Evolutionary conservation across 306 rosid species (phyloP).

Genomic region (Citrullus mucosospermus): DNA sequence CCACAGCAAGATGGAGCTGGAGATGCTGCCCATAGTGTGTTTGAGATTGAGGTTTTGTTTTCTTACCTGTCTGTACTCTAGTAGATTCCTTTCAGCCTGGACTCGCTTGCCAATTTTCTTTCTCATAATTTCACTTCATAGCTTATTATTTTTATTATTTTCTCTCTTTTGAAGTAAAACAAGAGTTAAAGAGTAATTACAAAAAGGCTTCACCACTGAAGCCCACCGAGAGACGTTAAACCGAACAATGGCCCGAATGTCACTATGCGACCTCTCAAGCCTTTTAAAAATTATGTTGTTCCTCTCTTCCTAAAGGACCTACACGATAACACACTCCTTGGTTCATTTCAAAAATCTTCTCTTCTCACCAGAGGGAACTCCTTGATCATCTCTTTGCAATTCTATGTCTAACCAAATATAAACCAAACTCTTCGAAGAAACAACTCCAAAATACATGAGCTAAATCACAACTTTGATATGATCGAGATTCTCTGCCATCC

Average conservation of each 20-base stretch:
- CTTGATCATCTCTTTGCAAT: neutral
- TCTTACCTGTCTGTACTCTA: neutral
- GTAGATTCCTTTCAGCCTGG: neutral
- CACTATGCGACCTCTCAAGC: too few relatives aligned
- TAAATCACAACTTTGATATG: neutral
- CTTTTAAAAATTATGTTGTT: neutral
- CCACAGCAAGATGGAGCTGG: constrained; percentile 99
- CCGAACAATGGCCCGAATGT: too few relatives aligned
- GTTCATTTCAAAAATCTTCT: neutral
- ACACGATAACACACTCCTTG: neutral
- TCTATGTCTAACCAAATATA: neutral
- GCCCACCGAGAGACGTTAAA: too few relatives aligned
- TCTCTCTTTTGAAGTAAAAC: neutral
- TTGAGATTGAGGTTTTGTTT: constrained; percentile 66
- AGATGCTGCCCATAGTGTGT: constrained; percentile 38
- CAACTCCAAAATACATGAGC: neutral
- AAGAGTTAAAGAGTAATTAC: neutral
- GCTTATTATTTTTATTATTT: neutral
- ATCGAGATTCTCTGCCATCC: neutral
- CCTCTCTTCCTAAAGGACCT: neutral
- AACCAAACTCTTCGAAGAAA: neutral
- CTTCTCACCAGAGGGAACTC: neutral
- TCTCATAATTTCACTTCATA: neutral
- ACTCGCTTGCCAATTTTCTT: neutral
- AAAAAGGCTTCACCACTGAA: neutral